Evolutionary conservation across 495 filamentous ascomycete genomes (phyloP).

Genomic region (Daldinia bambusicola): DNA sequence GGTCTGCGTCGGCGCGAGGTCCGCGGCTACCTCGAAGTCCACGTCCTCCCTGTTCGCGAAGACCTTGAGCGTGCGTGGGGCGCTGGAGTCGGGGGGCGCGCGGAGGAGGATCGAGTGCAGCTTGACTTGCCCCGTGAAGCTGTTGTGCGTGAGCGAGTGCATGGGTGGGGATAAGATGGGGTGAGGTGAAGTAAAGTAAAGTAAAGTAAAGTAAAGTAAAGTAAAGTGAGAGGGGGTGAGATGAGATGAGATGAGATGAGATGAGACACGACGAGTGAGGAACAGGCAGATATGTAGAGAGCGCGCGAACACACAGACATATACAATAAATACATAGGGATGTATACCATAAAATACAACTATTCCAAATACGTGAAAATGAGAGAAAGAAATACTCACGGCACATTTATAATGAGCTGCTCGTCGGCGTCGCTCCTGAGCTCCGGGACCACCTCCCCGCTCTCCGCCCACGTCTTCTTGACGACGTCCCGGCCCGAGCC

Average conservation of each 20-base stretch:
- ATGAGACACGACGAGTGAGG: not conserved
- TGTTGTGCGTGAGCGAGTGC: slow-evolving; percentile 48
- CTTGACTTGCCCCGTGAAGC: slow-evolving; percentile 93
- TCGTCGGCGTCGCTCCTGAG: slow-evolving; percentile 89
- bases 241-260: no score
- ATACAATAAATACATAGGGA: no score
- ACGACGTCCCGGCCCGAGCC: slow-evolving; percentile 78
- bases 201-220: no score
- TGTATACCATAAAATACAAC: no score
- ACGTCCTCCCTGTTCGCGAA: slow-evolving; percentile 86
- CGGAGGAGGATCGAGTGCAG: slow-evolving; percentile 88
- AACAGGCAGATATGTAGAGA: not conserved
- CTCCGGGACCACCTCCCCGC: slow-evolving; percentile 74
- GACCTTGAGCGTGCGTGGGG: slow-evolving; percentile 85
- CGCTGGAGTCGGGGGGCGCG: slow-evolving; percentile 71
- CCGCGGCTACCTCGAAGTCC: slow-evolving; percentile 80
- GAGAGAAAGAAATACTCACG: slow-evolving; percentile 67
- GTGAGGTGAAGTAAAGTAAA: no score
- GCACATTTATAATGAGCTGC: slow-evolving; percentile 90
- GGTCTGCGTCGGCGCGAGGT: slow-evolving; percentile 76
- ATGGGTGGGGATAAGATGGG: no score
- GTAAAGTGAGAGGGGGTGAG: no score
- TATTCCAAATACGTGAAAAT: not conserved
- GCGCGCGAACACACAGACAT: no score
- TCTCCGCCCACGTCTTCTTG: slow-evolving; percentile 90